Conservation (phyloP, 768 basidiomycete genomes). For the Psilocybe azurescens region DNA sequence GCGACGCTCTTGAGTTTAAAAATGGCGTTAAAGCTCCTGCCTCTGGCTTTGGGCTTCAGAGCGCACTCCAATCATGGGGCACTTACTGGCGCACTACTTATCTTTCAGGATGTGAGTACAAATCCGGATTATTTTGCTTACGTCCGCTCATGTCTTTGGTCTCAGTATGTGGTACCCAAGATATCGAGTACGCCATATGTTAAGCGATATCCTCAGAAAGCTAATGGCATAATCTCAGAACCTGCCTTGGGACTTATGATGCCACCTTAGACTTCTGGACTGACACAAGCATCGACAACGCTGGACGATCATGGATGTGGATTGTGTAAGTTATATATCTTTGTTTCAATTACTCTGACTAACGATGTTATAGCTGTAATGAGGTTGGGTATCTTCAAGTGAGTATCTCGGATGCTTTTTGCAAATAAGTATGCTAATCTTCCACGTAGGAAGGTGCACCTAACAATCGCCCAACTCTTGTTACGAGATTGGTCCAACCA, state of each 20-base stretch:
- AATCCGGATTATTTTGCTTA: background rate
- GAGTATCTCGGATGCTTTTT: background rate
- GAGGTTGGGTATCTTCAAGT: slow-evolving; percentile 68
- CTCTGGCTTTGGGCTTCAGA: slow-evolving; percentile 64
- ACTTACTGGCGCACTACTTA: slow-evolving; percentile 59
- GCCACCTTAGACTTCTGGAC: slow-evolving; percentile 50
- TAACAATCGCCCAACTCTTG: slow-evolving; percentile 43
- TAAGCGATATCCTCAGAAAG: background rate
- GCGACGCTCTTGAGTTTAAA: slow-evolving; percentile 72
- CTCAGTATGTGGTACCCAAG: slow-evolving; percentile 55
- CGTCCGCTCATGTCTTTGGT: background rate
- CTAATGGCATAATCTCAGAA: slow-evolving; percentile 28
- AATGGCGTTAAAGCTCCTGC: slow-evolving; percentile 54
- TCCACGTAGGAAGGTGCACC: slow-evolving; percentile 47
- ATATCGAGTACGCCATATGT: slow-evolving; percentile 49
- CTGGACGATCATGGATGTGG: slow-evolving; percentile 72
- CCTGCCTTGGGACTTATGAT: slow-evolving; percentile 50
- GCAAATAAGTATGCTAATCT: background rate
- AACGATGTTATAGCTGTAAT: slow-evolving; percentile 59
- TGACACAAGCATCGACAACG: slow-evolving; percentile 59
- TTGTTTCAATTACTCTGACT: slow-evolving; percentile 1
- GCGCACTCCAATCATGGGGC: slow-evolving; percentile 67
- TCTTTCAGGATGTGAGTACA: slow-evolving; percentile 46
- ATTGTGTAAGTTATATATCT: slow-evolving; percentile 52
- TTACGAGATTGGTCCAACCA: slow-evolving; percentile 59